Base-by-base conservation (phyloP, 345 rosid genomes). In the Populus nigra region DNA sequence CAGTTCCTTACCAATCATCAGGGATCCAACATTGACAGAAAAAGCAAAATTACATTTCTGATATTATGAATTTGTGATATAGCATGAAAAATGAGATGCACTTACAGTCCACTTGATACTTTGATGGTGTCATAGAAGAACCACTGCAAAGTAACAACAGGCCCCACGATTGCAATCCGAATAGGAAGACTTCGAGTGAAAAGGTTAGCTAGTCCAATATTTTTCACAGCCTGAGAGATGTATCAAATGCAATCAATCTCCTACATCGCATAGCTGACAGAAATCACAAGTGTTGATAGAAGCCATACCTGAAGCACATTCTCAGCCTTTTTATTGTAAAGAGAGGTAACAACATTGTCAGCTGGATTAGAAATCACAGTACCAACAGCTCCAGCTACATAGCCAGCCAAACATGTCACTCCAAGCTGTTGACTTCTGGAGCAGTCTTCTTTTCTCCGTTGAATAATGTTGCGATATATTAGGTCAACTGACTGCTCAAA, bases 161-260 rank as follows among this genome's bases (percentile, higher is more conserved):
- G 93, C 12, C 93, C 93, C 18, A 91, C 91, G 2, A 89, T 78
- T 25, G 85, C 65, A 25, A 89, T 85, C 57, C 93, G 89, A 68
- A 91, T 78, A 65, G 95, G 91, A 82, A 91, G 92, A 72, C 92
- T 89, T 81, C 93, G 82, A 2, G 89, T 85, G 80, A 89, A 89
- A 68, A 91, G 88, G 76, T 85, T 85, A 43, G 63, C 27, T 62
- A 88, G 74, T 68, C 95, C 95, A 74, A 88, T 85, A 23, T 84
- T 83, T 85, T 85, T 88, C 78, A 83, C 87, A 62, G 90, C 93
- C 93, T 90, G 83, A 81, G 71, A 80, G 43, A 12, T 47, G 77
- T 38, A n/a, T 29, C 20, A 10, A 71, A 33, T 29, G 41, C 59
- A 71, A 66, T 43, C 27, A 50, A 39, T 65, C 68, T n/a, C 55